phyloP scores from a whole-genome alignment of 2,329 filamentous ascomycete species.

The Hawksworthiomyces lignivorus region DNA sequence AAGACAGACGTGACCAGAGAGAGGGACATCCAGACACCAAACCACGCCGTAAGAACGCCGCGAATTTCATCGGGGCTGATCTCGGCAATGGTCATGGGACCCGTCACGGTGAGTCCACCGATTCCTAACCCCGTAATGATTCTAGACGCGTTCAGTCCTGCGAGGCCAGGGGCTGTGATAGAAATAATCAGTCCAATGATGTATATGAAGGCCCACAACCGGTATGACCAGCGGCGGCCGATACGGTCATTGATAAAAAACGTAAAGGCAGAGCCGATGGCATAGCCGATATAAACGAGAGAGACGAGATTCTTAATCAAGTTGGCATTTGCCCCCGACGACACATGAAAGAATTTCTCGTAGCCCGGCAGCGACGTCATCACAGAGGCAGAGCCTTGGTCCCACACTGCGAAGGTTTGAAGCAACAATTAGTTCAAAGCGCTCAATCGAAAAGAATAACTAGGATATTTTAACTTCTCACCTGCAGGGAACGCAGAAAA shows the following conservation, averaged over 20 bases:
- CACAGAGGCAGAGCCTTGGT: constrained; percentile 12
- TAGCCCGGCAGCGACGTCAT: constrained; percentile 13
- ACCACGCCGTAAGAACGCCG: constrained; percentile 34
- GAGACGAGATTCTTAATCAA: constrained; percentile 13
- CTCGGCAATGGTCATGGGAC: constrained; percentile 39
- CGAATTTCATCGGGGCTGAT: constrained; percentile 39
- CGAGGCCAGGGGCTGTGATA: constrained; percentile 16
- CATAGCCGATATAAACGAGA: constrained; percentile 10
- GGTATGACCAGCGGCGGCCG: constrained; percentile 32
- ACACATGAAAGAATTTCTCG: constrained; percentile 8
- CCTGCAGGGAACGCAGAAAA: neutral
- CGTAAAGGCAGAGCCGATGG: constrained; percentile 2
- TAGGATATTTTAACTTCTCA: neutral
- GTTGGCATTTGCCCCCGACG: constrained; percentile 12
- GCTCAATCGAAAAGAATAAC: too few species aligned
- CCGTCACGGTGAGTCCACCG: constrained; percentile 32
- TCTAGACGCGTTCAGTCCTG: constrained; percentile 29
- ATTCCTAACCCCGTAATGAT: constrained; percentile 28
- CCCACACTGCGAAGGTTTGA: neutral
- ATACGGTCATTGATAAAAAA: constrained; percentile 29
- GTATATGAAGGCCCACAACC: constrained; percentile 34
- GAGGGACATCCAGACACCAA: constrained; percentile 29
- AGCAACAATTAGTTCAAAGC: too few species aligned
- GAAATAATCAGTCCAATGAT: constrained; percentile 34
- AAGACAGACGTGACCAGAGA: constrained; percentile 25